Evolutionary conservation across 2,329 filamentous ascomycete species (phyloP), one percentile per base, ranked within the genome.

Genomic region (Exophiala xenobiotica): DNA sequence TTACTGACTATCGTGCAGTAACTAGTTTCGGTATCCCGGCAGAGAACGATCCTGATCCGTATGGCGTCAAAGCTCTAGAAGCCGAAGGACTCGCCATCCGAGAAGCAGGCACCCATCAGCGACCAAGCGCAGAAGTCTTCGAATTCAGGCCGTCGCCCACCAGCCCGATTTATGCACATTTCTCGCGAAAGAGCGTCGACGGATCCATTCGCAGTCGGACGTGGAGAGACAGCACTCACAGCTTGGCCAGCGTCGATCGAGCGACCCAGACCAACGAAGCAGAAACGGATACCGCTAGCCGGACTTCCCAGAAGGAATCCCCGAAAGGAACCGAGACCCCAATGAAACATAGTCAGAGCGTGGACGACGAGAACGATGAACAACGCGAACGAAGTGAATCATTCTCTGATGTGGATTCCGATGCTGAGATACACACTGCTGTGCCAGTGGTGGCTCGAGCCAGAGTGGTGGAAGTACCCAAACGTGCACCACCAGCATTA

Each of bases 51-150:
- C 90, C 91, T 0, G 92, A 97, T 67, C 92, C 92, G 0, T 97
- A 88, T 65, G 92, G 92, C 19, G 87, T 96, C 20, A 80, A 91
- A 58, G 91, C 92, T 6, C 73, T 97, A n/a, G 90, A 96, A 66
- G 86, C 90, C 74, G 88, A 90, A 54, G 92, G 92, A 2, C 74
- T 96, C 49, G 88, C 92, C 62, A 93, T 97, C 59, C 82, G 88
- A 46, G 91, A 96, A 72, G 91, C 91, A n/a, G 90, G 90, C 26
- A 86, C 85, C 2, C 81, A 83, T 43, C 76, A 81, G 47, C 78
- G 89, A 49, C 89, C 90, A 2, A 77, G 81, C 19, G 90, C 86
- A 72, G 89, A 86, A 51, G 82, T 87, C 60, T 95, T 96, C 67
- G 88, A 92, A 64, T 93, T 88, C 69, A 83, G 83, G 59, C 87